Evolutionary conservation across 169 alveolate genomes (phyloP).

Genomic region (Eimeria sp.): DNA sequence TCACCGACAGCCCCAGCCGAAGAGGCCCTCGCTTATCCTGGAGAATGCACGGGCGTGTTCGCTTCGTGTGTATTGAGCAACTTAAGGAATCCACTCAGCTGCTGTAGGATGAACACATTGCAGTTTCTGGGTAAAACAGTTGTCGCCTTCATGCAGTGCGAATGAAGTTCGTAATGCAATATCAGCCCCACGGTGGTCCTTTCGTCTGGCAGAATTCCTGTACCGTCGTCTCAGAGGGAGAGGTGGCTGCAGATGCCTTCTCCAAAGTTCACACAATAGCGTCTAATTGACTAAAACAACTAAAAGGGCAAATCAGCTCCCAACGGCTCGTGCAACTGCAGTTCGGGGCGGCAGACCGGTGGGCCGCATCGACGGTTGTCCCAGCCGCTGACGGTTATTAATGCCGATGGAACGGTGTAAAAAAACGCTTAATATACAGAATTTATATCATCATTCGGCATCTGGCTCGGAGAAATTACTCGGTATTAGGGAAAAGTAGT

Average conservation of each 20-base stretch:
- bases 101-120: background rate
- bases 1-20: slow-evolving; percentile 22
- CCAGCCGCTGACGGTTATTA: background rate
- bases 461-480: background rate
- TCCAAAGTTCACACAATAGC: background rate
- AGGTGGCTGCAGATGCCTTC: background rate
- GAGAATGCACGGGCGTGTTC: background rate
- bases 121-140: background rate
- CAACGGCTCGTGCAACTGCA: background rate
- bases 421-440: background rate
- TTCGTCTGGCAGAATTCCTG: background rate
- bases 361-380: slow-evolving; percentile 43
- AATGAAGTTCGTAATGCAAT: background rate
- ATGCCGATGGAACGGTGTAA: background rate
- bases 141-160: background rate
- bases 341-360: background rate
- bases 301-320: background rate
- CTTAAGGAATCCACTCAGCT: background rate
- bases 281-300: background rate
- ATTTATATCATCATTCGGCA: background rate
- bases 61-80: slow-evolving; percentile 15
- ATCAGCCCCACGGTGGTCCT: slow-evolving; percentile 31
- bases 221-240: background rate
- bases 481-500: background rate
- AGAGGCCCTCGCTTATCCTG: slow-evolving; percentile 2